These are phyloP conservation scores for Hansenula sp. DNA, from an alignment of 1,139 yeast genomes.

Conservation along the genomic window DNA sequence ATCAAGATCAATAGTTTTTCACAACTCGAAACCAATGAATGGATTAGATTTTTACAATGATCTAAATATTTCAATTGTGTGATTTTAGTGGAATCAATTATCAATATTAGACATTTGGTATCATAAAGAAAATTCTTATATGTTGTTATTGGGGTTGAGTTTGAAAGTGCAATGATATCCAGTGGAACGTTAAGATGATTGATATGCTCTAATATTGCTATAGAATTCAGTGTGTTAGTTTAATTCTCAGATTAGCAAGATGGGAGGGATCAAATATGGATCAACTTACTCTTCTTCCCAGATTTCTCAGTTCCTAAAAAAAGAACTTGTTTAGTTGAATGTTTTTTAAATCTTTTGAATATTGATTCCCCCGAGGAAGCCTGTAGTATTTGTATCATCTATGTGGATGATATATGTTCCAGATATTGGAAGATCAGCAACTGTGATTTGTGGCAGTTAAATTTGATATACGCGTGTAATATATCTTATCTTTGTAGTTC, in stretches of 20 bases:
- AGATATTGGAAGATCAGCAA: too few relatives aligned
- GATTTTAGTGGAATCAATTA: conserved; percentile 16
- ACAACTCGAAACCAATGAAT: conserved; percentile 3
- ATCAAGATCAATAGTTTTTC: conserved; percentile 10
- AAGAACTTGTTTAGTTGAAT: conserved; percentile 6
- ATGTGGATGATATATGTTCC: not conserved
- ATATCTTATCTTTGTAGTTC: too few relatives aligned
- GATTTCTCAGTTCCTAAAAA: conserved; percentile 13
- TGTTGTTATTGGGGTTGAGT: conserved; percentile 13
- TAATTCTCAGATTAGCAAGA: too few relatives aligned
- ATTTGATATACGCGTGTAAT: too few relatives aligned
- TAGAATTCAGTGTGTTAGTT: not conserved
- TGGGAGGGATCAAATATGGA: not conserved
- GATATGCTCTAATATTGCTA: conserved; percentile 7
- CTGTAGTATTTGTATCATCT: conserved; percentile 1
- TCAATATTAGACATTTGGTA: conserved; percentile 13
- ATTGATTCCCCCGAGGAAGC: not conserved
- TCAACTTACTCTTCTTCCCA: conserved; percentile 14
- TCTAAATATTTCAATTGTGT: conserved; percentile 7
- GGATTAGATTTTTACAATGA: not conserved
- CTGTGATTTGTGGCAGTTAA: too few relatives aligned
- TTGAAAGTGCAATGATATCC: conserved; percentile 16
- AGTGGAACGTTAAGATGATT: conserved; percentile 11
- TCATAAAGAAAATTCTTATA: conserved; percentile 17
- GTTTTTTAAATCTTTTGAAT: not conserved